These are phyloP conservation scores for Roridomyces roridus DNA, from an alignment of 768 basidiomycete species.

Conservation along the genomic window DNA sequence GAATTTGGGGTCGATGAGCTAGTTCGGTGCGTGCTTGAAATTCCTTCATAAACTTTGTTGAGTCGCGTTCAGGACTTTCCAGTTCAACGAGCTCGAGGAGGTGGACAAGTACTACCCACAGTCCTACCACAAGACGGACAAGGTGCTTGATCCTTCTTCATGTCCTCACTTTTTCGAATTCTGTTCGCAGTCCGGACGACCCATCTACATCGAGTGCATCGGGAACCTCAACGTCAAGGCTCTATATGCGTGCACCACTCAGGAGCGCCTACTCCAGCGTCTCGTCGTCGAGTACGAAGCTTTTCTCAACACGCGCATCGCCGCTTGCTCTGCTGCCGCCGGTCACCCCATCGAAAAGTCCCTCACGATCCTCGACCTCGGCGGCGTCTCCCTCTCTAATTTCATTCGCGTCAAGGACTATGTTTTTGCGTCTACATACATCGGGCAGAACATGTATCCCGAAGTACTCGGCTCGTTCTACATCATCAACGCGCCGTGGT, in stretches of 20 bases:
- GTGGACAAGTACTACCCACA: conserved; percentile 96
- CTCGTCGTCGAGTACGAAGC: conserved; percentile 96
- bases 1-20: conserved; percentile 84
- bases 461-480: conserved; percentile 97
- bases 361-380: conserved; percentile 96
- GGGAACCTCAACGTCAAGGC: conserved; percentile 88
- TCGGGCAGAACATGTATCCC: conserved; percentile 93
- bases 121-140: conserved; percentile 93
- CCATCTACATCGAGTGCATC: conserved; percentile 93
- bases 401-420: conserved; percentile 96
- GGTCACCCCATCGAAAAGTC: conserved; percentile 95
- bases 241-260: conserved; percentile 82
- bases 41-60: neutral
- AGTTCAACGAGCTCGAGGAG: conserved; percentile 80
- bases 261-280: conserved; percentile 86
- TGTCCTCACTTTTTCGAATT: neutral
- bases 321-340: conserved; percentile 70
- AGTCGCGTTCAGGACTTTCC: conserved; percentile 66
- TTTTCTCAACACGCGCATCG: conserved; percentile 79
- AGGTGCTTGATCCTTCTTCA: conserved; percentile 52
- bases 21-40: conserved; percentile 51
- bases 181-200: conserved; percentile 84
- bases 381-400: conserved; percentile 68
- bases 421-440: conserved; percentile 72
- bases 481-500: conserved; percentile 97